These are phyloP conservation scores for Soucietia sequanensis DNA, from an alignment of 805 yeast genomes.

Conservation along the genomic window DNA sequence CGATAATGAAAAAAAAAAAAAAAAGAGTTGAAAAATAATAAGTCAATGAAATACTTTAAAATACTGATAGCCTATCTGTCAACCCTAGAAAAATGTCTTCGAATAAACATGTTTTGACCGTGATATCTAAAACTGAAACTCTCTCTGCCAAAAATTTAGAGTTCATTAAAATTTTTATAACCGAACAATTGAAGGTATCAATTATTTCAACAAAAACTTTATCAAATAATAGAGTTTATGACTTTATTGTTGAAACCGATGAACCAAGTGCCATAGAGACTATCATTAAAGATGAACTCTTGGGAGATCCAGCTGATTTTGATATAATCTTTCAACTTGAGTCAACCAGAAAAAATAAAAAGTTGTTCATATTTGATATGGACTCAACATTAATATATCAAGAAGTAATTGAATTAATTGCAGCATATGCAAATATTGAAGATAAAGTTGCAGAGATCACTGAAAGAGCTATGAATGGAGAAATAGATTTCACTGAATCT, in stretches of 20 bases:
- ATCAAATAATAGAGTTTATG: constrained; percentile 8
- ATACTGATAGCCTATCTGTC: no score
- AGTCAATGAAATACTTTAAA: no score
- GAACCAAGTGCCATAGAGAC: constrained; percentile 11
- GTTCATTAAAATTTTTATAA: constrained; percentile 20
- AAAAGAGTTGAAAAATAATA: no score
- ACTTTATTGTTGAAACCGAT: constrained; percentile 12
- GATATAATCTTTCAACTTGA: constrained; percentile 34
- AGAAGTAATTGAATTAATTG: constrained; percentile 95
- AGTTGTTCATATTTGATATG: constrained; percentile 91
- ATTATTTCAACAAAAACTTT: background rate
- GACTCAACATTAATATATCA: constrained; percentile 95
- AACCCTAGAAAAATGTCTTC: no score
- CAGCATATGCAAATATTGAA: constrained; percentile 90
- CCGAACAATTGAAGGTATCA: constrained; percentile 2
- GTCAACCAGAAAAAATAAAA: constrained; percentile 31
- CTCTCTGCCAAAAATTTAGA: constrained; percentile 14
- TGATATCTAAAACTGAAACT: constrained; percentile 16
- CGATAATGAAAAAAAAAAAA: no score
- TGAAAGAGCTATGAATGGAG: constrained; percentile 95
- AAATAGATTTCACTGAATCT: constrained; percentile 84
- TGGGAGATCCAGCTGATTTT: constrained; percentile 13
- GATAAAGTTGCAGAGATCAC: constrained; percentile 85
- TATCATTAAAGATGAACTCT: constrained; percentile 5
- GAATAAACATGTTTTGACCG: constrained; percentile 20